phyloP scores from a whole-genome alignment of 2,329 filamentous ascomycete genomes.

The Phaeosphaeria sp. region DNA sequence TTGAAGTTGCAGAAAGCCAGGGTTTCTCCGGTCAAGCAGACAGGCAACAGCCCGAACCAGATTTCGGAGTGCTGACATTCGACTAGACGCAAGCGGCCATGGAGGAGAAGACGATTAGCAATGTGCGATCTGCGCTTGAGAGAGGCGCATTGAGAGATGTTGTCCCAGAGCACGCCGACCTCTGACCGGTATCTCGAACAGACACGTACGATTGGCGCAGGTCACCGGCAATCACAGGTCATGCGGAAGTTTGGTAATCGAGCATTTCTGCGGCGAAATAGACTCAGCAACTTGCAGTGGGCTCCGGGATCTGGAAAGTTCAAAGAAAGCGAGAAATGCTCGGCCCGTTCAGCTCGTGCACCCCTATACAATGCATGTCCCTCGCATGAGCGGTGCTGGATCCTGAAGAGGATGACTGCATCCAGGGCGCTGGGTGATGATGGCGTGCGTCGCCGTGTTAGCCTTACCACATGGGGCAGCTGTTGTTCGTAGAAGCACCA shows the following conservation, averaged over 20 bases:
- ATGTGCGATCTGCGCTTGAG: constrained; percentile 69
- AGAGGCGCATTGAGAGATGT: constrained; percentile 69
- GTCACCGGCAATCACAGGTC: neutral
- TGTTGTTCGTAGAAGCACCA: constrained; percentile 4
- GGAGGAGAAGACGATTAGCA: constrained; percentile 77
- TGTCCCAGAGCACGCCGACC: constrained; percentile 73
- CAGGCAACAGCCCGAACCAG: constrained; percentile 11
- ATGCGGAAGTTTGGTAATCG: neutral
- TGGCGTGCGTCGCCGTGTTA: neutral
- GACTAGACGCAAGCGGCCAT: constrained; percentile 63
- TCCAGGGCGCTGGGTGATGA: constrained; percentile 4
- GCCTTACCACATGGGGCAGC: neutral
- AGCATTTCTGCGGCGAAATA: neutral
- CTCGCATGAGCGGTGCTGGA: constrained; percentile 7
- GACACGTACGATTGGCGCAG: neutral
- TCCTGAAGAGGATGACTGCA: constrained; percentile 3
- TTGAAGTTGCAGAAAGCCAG: constrained; percentile 2
- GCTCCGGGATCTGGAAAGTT: neutral
- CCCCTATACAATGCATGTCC: constrained; percentile 6
- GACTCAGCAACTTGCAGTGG: neutral
- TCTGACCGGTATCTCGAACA: constrained; percentile 27
- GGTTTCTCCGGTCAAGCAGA: neutral
- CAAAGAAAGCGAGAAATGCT: neutral
- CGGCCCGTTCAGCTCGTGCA: neutral
- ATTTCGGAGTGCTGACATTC: constrained; percentile 14